phyloP scores from a whole-genome alignment of 331 rosid genomes.

The Saraca asoca region DNA sequence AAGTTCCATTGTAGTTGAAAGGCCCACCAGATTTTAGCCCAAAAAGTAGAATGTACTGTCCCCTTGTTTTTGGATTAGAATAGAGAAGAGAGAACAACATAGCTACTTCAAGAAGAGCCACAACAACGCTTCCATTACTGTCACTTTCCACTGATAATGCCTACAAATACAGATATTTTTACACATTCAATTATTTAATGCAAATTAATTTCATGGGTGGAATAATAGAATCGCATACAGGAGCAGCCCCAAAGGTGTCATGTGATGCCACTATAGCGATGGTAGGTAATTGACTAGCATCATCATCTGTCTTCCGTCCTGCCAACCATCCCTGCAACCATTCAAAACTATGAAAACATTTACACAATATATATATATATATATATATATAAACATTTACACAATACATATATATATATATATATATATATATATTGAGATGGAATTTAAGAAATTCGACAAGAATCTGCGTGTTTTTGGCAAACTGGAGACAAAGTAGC shows the following conservation, averaged over 20 bases:
- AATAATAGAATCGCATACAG: conserved; percentile 60
- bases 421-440: too few relatives aligned
- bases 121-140: conserved; percentile 95
- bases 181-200: conserved; percentile 36
- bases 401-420: too few relatives aligned
- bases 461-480: too few relatives aligned
- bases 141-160: conserved; percentile 96
- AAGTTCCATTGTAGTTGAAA: conserved; percentile 96
- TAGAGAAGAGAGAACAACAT: conserved; percentile 88
- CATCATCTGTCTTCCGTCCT: conserved; percentile 84
- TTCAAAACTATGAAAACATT: conserved; percentile 25
- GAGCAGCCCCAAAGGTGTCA: conserved; percentile 97
- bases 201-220: conserved; percentile 26
- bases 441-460: too few relatives aligned
- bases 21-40: conserved; percentile 99
- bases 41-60: conserved; percentile 86
- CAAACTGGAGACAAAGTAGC: too few relatives aligned
- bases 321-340: conserved; percentile 95
- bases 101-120: conserved; percentile 97
- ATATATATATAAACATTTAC: neutral
- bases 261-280: conserved; percentile 96
- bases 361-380: too few relatives aligned
- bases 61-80: conserved; percentile 96
- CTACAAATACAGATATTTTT: conserved; percentile 50
- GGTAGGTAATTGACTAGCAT: conserved; percentile 89